Evolutionary conservation across 2,329 filamentous ascomycete species (phyloP).

Genomic region (Talaromyces sp.): DNA sequence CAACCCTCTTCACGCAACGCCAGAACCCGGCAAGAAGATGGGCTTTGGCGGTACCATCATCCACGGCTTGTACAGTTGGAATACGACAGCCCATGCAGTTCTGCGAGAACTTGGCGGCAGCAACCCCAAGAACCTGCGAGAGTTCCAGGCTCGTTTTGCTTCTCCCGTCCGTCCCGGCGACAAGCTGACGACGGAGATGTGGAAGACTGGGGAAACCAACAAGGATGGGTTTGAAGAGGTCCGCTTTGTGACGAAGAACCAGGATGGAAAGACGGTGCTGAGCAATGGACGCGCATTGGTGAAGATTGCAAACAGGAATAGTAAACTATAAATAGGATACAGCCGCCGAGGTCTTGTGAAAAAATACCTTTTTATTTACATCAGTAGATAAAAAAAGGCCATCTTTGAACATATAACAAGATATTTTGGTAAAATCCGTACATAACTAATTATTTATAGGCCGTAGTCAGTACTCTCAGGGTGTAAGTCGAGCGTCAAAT

Average conservation of each 20-base stretch:
- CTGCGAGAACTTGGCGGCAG: constrained; percentile 68
- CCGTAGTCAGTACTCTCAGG: background rate
- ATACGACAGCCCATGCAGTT: constrained; percentile 68
- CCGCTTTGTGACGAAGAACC: constrained; percentile 71
- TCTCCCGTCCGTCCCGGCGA: constrained; percentile 78
- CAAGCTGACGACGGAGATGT: constrained; percentile 74
- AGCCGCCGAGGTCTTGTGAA: background rate
- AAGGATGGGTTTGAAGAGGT: constrained; percentile 71
- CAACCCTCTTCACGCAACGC: constrained; percentile 85
- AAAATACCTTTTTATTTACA: background rate
- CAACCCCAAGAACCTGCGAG: constrained; percentile 74
- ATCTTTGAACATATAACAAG: background rate
- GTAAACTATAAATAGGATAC: constrained; percentile 31
- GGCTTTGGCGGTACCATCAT: constrained; percentile 86
- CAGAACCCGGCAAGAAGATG: constrained; percentile 81
- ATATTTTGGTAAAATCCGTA: background rate
- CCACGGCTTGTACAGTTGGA: constrained; percentile 86
- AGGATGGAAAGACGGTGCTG: constrained; percentile 76
- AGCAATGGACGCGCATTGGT: constrained; percentile 81
- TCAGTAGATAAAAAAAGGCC: background rate
- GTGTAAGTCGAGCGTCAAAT: background rate
- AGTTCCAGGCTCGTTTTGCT: constrained; percentile 85
- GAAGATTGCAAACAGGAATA: constrained; percentile 53
- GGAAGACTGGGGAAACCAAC: constrained; percentile 61
- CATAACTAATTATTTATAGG: background rate